Evolutionary conservation across 2,329 filamentous ascomycete species (phyloP).

Genomic region (Penicillium crustosum): DNA sequence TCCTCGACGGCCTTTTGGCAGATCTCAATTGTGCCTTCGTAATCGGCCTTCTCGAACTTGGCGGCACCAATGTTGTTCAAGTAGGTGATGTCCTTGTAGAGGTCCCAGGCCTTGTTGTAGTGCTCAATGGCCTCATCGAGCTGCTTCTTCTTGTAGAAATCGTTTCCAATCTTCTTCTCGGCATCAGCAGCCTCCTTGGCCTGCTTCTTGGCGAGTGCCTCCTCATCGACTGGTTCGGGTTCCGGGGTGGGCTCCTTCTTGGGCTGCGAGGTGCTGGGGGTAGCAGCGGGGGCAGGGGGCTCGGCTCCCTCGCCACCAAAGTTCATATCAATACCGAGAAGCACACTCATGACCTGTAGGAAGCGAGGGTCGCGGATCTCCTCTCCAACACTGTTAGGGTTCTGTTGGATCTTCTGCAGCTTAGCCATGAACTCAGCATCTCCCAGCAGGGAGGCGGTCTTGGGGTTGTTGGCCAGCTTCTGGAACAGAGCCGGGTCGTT

Average conservation of each 20-base stretch:
- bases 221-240: conserved; percentile 74
- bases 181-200: conserved; percentile 91
- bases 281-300: conserved; percentile 71
- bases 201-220: conserved; percentile 78
- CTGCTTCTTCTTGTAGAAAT: conserved; percentile 96
- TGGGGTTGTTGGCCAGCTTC: conserved; percentile 92
- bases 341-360: conserved; percentile 87
- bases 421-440: conserved; percentile 89
- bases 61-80: conserved; percentile 94
- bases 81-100: conserved; percentile 95
- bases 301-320: conserved; percentile 55
- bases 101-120: conserved; percentile 92
- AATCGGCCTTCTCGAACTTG: conserved; percentile 95
- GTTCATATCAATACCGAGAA: conserved; percentile 91
- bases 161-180: conserved; percentile 90
- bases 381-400: conserved; percentile 74
- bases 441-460: conserved; percentile 77
- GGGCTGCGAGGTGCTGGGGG: conserved; percentile 47
- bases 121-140: conserved; percentile 94
- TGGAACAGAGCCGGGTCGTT: conserved; percentile 84
- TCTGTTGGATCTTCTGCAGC: conserved; percentile 75
- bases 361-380: conserved; percentile 88
- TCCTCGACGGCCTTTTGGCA: conserved; percentile 89
- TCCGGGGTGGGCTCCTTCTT: conserved; percentile 62
- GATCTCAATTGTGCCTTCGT: conserved; percentile 77